Base-by-base conservation (phyloP, 2,329 filamentous ascomycete genomes). In the Metarhizium anisopliae region DNA sequence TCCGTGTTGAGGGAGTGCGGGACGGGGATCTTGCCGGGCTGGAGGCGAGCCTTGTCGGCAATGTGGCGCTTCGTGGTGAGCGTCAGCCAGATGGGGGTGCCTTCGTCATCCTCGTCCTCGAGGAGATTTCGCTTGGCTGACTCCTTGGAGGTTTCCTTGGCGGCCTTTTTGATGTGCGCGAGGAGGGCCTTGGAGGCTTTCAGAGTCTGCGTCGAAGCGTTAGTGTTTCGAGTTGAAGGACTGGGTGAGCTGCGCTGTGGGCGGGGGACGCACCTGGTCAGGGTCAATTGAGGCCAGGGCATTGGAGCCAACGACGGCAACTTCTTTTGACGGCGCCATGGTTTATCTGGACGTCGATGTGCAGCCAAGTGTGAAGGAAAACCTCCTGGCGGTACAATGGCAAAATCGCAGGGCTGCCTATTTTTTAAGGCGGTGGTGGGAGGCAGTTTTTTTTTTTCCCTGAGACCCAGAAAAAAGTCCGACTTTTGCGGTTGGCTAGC, bases 21-120 rank as follows among this genome's bases (percentile, higher is more conserved):
- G 54, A 95, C 77, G 62, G 78, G 64, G 65, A 96, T 89, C 74
- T 93, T 95, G 70, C 82, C 81, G 32, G 92, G 91, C 77, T 95
- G 93, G 62, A 96, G 79, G 55, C 84, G 82, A 68, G 83, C 84
- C 72, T 89, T 86, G 74, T 95, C 88, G 67, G 73, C 69, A 54
- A 86, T 81, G 71, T 86, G 82, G 62, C 79, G 79, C 74, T 86
- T 86, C 59, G 83, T 86, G 53, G 81, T 84, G 60, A 86, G 69
- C 40, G 76, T 83, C 49, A 86, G 74, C 79, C 81, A 85, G 66
- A 86, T 72, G 51, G 82, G 82, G 4, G 73, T 76, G 58, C 82
- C 77, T 53, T 70, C 70, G 20, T 66, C 60, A 51, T 69, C 70
- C 40, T 72, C 70, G 45, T 77, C 76, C 45, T 74, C 74, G 56